Evolutionary conservation across 495 filamentous ascomycete genomes (phyloP), one percentile per base, ranked within the genome.

Genomic region (Xeromyces bisporus): DNA sequence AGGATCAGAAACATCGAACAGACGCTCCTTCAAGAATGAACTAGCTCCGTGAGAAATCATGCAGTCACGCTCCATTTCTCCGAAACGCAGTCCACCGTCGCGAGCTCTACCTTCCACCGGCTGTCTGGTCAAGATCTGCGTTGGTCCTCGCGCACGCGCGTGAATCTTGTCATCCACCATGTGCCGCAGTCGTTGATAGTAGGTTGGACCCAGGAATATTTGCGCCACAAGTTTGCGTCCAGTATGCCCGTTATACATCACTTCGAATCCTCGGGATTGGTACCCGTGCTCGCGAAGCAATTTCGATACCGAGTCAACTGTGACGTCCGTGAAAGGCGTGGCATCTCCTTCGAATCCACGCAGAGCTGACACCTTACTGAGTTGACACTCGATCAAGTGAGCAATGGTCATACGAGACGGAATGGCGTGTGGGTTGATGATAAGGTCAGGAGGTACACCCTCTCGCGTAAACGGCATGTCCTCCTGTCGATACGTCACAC

Each of bases 161-260:
- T 99, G 89, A 46, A 99, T 96, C 73, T 99, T 99, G 61, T 99
- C 89, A 53, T 99, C 91, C 38, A 99, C 89, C 89, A 99, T 99
- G 58, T 99, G 89, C 31, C 91, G 71, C 33, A 99, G 68, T 55
- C 91, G 84, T 60, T 99, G 89, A 62, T 99, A 99, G 64, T 99
- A 99, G 1, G 91, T 99, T 1, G 89, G 89, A 13, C 89, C 89
- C 27, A 99, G 64, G 71, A 96, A 99, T 17, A 96, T 76, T 56
- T 99, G 91, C 4, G 85, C 80, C 16, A 79, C 75, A 23, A 94
- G 56, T 67, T 96, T 99, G 32, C 72, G 70, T 23, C 89, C 89
- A 2, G 91, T 96, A 56, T 96, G 86, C 10, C 89, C 89, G 50
- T 96, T 89, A 61, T 89, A 96, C 87, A 99, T 87, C 48, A 96